Evolutionary conservation across 2,329 filamentous ascomycete genomes (phyloP), one percentile per base, ranked within the genome.

Genomic region (Juglanconis oblonga): DNA sequence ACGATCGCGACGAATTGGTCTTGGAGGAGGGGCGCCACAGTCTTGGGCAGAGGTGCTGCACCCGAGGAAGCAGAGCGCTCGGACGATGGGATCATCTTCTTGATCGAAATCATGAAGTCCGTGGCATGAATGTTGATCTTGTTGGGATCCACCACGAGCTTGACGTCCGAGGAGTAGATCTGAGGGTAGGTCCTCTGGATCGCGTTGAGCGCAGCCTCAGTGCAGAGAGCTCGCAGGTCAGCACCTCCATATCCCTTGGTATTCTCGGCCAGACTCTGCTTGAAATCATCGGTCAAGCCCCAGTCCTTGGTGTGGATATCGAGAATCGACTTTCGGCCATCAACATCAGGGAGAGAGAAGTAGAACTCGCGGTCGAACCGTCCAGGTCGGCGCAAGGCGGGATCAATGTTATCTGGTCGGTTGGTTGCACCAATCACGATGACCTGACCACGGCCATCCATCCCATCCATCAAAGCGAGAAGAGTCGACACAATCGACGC

Each of bases 391-490:
- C 95, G 89, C 61, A 99, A 82, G n/a, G 94, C 94, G 66, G 94
- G 94, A 73, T 99, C 94, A 63, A 99, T 93, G 55, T 95, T 96
- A 74, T 98, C 94, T 0, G 95, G 94, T 65, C 94, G 87, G 73
- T 99, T 99, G 60, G 94, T 99, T n/a, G 95, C 95, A 66, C 95
- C 95, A 69, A 99, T 98, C 40, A 99, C 93, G 71, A 99, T 96
- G 62, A 99, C 95, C 74, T 99, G 95, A 35, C 94, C 94, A 72
- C 93, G 88, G n/a, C 92, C 93, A 70, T 97, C 94, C 93, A 97
- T 97, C 64, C 93, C 93, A 73, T 97, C 93, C 93, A 97, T 97
- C 68, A 97, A 76, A 1, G 93, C 93, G 62, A 97, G 79, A n/a
- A 97, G 77, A 1, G 93, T 97, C 1, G 93, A 96, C 13, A 97